A percentile compares a stretch with the other conserved stretches of the same genome.
Conservation (phyloP, 2,329 filamentous ascomycete genomes). For the Didymella pomorum region DNA sequence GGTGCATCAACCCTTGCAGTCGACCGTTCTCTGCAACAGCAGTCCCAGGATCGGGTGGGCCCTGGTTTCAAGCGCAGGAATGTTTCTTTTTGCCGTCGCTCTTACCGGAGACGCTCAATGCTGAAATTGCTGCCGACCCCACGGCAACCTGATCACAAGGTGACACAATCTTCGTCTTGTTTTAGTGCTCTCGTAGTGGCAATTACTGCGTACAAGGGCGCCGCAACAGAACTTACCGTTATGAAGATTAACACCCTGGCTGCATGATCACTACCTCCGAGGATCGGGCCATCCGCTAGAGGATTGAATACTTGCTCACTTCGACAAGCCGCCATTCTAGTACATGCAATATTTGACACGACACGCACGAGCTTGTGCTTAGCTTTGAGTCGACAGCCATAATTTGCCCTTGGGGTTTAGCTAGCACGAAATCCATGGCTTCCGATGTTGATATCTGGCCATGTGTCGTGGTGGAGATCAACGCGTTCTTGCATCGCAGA, state of each 20-base stretch:
- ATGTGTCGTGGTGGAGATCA: background rate
- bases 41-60: conserved; percentile 7
- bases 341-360: conserved; percentile 1
- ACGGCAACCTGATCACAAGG: conserved; percentile 6
- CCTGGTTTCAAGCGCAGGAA: conserved; percentile 12
- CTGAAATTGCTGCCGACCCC: background rate
- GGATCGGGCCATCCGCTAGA: conserved; percentile 6
- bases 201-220: conserved; percentile 1
- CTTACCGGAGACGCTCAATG: background rate
- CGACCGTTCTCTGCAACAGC: conserved; percentile 4
- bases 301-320: conserved; percentile 3
- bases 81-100: conserved; percentile 8
- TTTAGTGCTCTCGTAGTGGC: background rate
- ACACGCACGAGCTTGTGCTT: background rate
- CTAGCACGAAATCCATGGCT: background rate
- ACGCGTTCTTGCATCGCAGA: too few relatives aligned
- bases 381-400: conserved; percentile 1
- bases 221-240: background rate
- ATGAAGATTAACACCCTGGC: conserved; percentile 6
- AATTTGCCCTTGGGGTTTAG: background rate
- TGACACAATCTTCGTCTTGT: conserved; percentile 7
- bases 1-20: conserved; percentile 17
- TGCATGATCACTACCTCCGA: conserved; percentile 15
- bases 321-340: background rate
- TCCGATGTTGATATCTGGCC: background rate